Percentiles rank a stretch among this genome's conserved stretches.
These are phyloP conservation scores for Croton laevigatus DNA, from an alignment of 441 rosid species.

Conservation along the genomic window DNA sequence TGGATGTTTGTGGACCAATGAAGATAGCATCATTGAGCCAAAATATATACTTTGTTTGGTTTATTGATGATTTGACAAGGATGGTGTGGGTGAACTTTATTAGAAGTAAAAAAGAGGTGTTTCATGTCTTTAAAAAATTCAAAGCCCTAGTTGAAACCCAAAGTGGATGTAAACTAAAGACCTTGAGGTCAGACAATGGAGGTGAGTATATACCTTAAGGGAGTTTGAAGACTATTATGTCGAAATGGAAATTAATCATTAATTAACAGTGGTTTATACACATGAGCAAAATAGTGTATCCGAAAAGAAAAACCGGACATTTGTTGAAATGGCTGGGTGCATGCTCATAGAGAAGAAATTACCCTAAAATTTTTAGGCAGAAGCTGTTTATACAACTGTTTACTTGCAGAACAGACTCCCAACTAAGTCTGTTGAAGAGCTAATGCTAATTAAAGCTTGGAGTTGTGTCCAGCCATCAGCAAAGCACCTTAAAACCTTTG, in stretches of 20 bases:
- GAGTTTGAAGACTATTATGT: too few relatives aligned
- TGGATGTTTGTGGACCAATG: not conserved
- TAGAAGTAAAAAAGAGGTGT: not conserved
- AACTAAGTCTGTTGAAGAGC: not conserved
- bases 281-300: not conserved
- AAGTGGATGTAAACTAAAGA: not conserved
- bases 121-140: not conserved
- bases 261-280: not conserved
- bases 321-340: not conserved
- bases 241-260: too few relatives aligned
- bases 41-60: too few relatives aligned
- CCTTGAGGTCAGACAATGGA: too few relatives aligned
- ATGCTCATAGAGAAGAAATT: not conserved
- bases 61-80: not conserved
- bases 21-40: too few relatives aligned
- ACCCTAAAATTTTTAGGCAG: not conserved
- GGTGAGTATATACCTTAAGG: too few relatives aligned
- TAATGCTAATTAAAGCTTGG: too few relatives aligned
- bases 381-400: not conserved
- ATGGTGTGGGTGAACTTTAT: not conserved
- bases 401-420: not conserved
- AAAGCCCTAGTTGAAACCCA: not conserved
- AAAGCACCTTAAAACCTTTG: too few relatives aligned
- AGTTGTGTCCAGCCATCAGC: too few relatives aligned
- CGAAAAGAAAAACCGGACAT: not conserved